Evolutionary conservation across 306 rosid genomes (phyloP).

Genomic region (Luffa aegyptiaca): DNA sequence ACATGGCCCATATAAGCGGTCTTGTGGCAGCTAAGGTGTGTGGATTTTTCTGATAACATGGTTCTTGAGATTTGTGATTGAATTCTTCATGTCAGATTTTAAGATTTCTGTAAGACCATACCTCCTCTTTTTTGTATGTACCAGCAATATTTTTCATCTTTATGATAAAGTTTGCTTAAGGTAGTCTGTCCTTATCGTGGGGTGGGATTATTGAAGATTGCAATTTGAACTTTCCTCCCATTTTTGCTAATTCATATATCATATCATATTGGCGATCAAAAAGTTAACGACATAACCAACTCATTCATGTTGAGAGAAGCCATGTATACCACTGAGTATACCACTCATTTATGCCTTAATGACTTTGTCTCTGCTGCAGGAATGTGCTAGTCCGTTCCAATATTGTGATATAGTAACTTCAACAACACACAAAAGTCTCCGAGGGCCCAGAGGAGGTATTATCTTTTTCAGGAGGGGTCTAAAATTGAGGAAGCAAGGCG

Average conservation of each 20-base stretch:
- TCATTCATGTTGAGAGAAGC: not conserved
- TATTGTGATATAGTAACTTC: constrained; percentile 74
- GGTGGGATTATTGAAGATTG: not conserved
- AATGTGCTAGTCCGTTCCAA: constrained; percentile 62
- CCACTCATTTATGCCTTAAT: not conserved
- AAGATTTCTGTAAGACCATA: not conserved
- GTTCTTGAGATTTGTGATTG: not conserved
- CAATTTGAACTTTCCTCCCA: not conserved
- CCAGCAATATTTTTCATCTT: not conserved
- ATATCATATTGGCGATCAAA: not conserved
- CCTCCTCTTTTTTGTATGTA: not conserved
- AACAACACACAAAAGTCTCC: constrained; percentile 84
- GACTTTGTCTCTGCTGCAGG: constrained; percentile 24
- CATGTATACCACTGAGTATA: not conserved
- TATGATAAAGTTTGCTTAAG: not conserved
- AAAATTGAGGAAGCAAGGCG: constrained; percentile 47
- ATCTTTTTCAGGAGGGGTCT: constrained; percentile 62
- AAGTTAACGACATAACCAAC: not conserved
- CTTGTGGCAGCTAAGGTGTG: constrained; percentile 78
- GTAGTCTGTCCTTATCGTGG: not conserved
- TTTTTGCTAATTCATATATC: not conserved
- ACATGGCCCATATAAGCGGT: constrained; percentile 90
- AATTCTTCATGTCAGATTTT: not conserved
- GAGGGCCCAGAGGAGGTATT: constrained; percentile 87
- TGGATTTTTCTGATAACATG: not conserved